Conservation (phyloP, 129 eudicot genomes). For the Escallonia herrerae region DNA sequence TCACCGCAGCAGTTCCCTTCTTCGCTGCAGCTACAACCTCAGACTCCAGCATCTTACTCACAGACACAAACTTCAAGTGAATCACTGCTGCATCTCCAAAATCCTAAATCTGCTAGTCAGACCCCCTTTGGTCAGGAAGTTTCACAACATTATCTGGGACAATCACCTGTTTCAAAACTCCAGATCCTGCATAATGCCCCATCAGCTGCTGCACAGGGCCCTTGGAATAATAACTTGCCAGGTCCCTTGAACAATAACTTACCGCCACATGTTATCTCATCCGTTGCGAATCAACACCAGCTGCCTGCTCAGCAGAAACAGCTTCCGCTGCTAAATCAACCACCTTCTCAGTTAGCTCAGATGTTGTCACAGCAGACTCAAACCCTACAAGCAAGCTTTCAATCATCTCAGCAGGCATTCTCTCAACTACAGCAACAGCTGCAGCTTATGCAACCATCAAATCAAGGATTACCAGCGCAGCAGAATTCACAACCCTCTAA, state of each 20-base stretch:
- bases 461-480: slow-evolving; percentile 41
- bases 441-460: slow-evolving; percentile 88
- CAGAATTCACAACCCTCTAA: slow-evolving; percentile 51
- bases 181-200: slow-evolving; percentile 43
- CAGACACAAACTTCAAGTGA: slow-evolving; percentile 39
- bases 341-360: slow-evolving; percentile 86
- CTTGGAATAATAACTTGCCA: slow-evolving; percentile 17
- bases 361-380: slow-evolving; percentile 93
- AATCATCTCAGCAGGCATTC: slow-evolving; percentile 81
- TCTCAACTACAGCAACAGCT: slow-evolving; percentile 93
- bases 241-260: slow-evolving; percentile 21
- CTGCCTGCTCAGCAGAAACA: slow-evolving; percentile 37
- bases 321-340: slow-evolving; percentile 45
- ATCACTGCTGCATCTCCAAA: slow-evolving; percentile 32
- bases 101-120: slow-evolving; percentile 38
- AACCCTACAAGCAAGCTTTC: slow-evolving; percentile 76
- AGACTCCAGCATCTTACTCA: slow-evolving; percentile 28
- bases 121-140: slow-evolving; percentile 45
- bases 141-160: slow-evolving; percentile 45
- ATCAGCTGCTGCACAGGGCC: slow-evolving; percentile 33
- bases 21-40: slow-evolving; percentile 40
- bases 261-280: slow-evolving; percentile 34
- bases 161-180: slow-evolving; percentile 40
- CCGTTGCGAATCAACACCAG: slow-evolving; percentile 47
- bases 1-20: slow-evolving; percentile 62